These are phyloP conservation scores for Leccinum subgranulosum DNA, from an alignment of 768 basidiomycete genomes.

Conservation along the genomic window DNA sequence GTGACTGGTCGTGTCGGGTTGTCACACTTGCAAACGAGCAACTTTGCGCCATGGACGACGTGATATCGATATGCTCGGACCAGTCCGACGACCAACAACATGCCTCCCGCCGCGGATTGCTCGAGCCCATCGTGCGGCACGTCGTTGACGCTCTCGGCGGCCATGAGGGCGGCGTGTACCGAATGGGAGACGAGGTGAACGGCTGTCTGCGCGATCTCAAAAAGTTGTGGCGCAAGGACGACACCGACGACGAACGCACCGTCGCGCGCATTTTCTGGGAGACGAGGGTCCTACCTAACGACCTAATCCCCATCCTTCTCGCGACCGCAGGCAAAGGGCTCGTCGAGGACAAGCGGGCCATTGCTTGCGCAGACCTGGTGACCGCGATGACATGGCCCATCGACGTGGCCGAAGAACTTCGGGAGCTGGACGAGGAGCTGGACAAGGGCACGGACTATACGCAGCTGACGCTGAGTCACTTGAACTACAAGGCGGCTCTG, in stretches of 20 bases:
- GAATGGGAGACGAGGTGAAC: constrained; percentile 76
- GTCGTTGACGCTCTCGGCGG: constrained; percentile 84
- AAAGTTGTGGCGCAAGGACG: constrained; percentile 94
- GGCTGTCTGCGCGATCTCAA: constrained; percentile 93
- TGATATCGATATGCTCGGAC: constrained; percentile 33
- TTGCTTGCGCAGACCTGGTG: constrained; percentile 84
- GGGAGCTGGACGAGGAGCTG: constrained; percentile 79
- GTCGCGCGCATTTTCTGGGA: constrained; percentile 92
- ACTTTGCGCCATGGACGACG: constrained; percentile 24
- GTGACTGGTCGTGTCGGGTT: constrained; percentile 25
- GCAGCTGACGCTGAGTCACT: constrained; percentile 72
- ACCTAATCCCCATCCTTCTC: constrained; percentile 82
- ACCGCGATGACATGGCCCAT: constrained; percentile 99
- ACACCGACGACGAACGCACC: constrained; percentile 94
- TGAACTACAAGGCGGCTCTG: constrained; percentile 80
- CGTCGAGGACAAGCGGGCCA: constrained; percentile 79
- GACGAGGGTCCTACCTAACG: constrained; percentile 80
- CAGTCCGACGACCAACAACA: constrained; percentile 28
- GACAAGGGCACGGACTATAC: constrained; percentile 89
- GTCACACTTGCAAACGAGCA: constrained; percentile 11
- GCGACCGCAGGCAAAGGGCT: constrained; percentile 74
- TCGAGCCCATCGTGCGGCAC: constrained; percentile 65
- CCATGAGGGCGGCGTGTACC: constrained; percentile 60
- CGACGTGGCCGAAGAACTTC: constrained; percentile 89
- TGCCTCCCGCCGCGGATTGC: constrained; percentile 46